Percentiles rank a stretch among this genome's conserved stretches.
Conservation (phyloP, 2,329 filamentous ascomycete species). For the Trichoderma arundinaceum region DNA sequence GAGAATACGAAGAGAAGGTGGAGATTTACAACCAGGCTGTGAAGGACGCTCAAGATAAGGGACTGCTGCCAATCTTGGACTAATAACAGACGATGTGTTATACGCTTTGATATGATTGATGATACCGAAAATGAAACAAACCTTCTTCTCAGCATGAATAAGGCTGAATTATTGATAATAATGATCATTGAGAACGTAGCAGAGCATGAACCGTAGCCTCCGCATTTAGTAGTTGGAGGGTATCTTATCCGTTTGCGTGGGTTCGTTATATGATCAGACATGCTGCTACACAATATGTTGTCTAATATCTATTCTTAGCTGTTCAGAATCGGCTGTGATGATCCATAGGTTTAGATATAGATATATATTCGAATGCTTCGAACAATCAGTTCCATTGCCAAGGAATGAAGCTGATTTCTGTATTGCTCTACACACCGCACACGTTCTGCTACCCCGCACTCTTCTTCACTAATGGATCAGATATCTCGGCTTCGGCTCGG, state of each 20-base stretch:
- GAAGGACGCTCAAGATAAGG: constrained; percentile 44
- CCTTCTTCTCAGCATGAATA: background rate
- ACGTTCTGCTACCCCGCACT: background rate
- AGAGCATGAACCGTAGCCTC: no score
- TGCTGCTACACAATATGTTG: no score
- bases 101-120: background rate
- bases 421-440: background rate
- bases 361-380: background rate
- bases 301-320: no score
- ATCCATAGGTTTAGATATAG: no score
- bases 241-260: no score
- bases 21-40: constrained; percentile 46
- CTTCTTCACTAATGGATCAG: background rate
- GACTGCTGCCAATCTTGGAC: constrained; percentile 32
- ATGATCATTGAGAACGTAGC: no score
- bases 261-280: no score
- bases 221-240: no score
- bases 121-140: background rate
- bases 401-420: background rate
- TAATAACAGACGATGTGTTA: background rate
- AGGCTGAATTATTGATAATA: background rate
- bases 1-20: constrained; percentile 45
- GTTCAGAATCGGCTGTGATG: no score
- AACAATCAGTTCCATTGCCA: background rate
- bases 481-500: background rate